These are phyloP conservation scores for Malassezia japonica DNA, from an alignment of 1,284 basidiomycete genomes.

Conservation along the genomic window DNA sequence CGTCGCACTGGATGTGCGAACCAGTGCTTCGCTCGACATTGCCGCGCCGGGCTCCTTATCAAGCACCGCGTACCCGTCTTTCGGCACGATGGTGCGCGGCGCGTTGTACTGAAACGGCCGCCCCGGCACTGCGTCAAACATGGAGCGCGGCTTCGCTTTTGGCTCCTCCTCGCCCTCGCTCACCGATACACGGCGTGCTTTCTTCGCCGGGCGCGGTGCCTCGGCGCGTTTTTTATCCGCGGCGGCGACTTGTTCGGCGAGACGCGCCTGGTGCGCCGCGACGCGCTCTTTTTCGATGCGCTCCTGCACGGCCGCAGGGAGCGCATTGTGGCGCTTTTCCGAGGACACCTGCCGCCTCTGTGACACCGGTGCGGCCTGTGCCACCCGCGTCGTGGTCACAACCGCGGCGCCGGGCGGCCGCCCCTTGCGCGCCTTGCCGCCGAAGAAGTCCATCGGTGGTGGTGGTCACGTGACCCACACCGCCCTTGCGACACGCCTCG, in stretches of 20 bases:
- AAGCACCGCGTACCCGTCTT: background rate
- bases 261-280: background rate
- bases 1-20: constrained; percentile 1
- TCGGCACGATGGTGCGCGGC: constrained; percentile 21
- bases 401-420: background rate
- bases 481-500: background rate
- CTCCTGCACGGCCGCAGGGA: constrained; percentile 6
- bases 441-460: constrained; percentile 16
- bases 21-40: constrained; percentile 11
- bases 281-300: constrained; percentile 6
- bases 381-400: background rate
- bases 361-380: background rate
- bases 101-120: constrained; percentile 19
- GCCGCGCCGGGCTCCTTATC: background rate
- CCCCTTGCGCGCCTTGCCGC: background rate
- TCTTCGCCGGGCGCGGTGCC: background rate
- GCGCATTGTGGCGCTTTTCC: constrained; percentile 5
- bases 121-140: background rate
- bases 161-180: background rate
- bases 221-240: background rate
- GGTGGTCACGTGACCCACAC: background rate
- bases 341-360: too few relatives aligned
- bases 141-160: background rate
- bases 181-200: background rate
- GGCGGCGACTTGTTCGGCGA: background rate